Evolutionary conservation across 768 basidiomycete species (phyloP).

Genomic region (Cytidiella melzeri): DNA sequence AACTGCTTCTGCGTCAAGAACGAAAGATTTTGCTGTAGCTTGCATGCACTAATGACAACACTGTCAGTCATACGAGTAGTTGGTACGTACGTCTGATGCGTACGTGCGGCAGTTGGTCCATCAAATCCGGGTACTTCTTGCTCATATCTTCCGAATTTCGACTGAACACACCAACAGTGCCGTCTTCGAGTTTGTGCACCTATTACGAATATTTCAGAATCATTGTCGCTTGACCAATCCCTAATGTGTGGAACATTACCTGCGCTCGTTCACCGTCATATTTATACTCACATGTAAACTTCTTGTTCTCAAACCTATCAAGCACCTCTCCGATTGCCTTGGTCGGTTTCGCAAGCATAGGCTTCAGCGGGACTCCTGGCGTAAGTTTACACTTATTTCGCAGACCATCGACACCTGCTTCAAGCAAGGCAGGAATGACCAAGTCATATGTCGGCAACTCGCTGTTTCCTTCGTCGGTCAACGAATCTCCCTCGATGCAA

Average conservation of each 20-base stretch:
- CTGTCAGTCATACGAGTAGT: neutral
- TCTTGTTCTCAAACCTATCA: conserved; percentile 92
- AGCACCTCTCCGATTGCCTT: conserved; percentile 98
- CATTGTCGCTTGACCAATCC: no score
- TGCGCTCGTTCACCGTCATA: conserved; percentile 99
- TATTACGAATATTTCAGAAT: conserved; percentile 26
- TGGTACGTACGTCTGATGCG: conserved; percentile 11
- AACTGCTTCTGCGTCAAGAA: conserved; percentile 94
- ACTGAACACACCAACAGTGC: conserved; percentile 86
- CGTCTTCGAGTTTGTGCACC: conserved; percentile 82
- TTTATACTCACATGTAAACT: conserved; percentile 98
- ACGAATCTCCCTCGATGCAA: no score
- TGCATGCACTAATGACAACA: conserved; percentile 66
- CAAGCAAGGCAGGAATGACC: conserved; percentile 85
- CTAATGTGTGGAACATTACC: conserved; percentile 39
- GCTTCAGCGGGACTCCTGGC: conserved; percentile 94
- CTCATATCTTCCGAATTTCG: conserved; percentile 99
- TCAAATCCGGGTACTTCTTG: conserved; percentile 97
- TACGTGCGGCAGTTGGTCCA: conserved; percentile 86
- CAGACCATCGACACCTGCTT: conserved; percentile 66
- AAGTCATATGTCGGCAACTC: conserved; percentile 91
- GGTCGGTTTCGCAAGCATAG: conserved; percentile 98
- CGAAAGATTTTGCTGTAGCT: conserved; percentile 79
- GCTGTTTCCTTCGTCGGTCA: no score
- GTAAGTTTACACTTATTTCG: conserved; percentile 80